These are phyloP conservation scores for Biscutella auriculata DNA, from an alignment of 441 rosid genomes.

Conservation along the genomic window DNA sequence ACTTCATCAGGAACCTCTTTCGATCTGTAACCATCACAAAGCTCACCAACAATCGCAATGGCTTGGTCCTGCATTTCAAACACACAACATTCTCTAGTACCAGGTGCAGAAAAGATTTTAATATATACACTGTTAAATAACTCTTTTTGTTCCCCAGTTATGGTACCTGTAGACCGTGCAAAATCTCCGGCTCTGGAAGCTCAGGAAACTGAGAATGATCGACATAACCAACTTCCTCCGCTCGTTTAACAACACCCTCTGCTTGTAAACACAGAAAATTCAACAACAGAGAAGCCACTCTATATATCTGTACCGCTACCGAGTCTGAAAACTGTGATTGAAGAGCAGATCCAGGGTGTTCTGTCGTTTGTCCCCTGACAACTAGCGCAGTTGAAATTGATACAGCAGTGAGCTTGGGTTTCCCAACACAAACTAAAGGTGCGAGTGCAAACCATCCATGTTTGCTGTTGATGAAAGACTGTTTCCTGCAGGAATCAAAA, in stretches of 20 bases:
- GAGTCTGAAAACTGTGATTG: slow-evolving; percentile 63
- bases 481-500: slow-evolving; percentile 50
- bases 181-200: slow-evolving; percentile 95
- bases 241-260: slow-evolving; percentile 69
- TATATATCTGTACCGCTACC: slow-evolving; percentile 77
- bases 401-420: slow-evolving; percentile 29
- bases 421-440: slow-evolving; percentile 46
- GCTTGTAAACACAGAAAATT: slow-evolving; percentile 84
- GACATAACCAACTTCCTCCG: slow-evolving; percentile 77
- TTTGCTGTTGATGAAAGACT: slow-evolving; percentile 46
- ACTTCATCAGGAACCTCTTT: slow-evolving; percentile 39
- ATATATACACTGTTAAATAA: background rate
- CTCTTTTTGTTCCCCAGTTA: background rate
- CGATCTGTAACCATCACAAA: slow-evolving; percentile 35
- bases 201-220: slow-evolving; percentile 90
- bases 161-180: slow-evolving; percentile 83
- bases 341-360: slow-evolving; percentile 29
- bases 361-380: slow-evolving; percentile 40
- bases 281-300: slow-evolving; percentile 58
- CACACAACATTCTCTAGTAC: background rate
- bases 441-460: slow-evolving; percentile 85
- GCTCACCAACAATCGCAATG: slow-evolving; percentile 43
- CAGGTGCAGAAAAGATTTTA: background rate
- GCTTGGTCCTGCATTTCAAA: slow-evolving; percentile 64
- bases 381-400: slow-evolving; percentile 38